phyloP scores from a whole-genome alignment of 768 basidiomycete genomes.

The Udeniomyces megalosporus region DNA sequence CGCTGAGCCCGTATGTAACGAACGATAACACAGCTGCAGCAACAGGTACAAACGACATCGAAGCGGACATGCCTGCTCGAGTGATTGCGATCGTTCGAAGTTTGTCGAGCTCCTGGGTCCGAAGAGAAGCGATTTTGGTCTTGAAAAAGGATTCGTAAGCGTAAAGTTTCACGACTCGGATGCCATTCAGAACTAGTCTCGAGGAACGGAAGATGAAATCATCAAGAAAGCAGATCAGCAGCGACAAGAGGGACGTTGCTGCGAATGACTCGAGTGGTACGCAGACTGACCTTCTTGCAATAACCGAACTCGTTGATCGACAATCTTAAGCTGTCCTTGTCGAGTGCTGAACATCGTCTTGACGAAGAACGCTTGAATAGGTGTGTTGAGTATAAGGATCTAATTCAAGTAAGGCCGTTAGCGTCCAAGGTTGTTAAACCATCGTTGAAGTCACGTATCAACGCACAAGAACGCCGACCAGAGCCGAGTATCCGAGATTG shows the following conservation, averaged over 20 bases:
- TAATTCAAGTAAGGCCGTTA: not conserved
- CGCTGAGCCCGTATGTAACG: conserved; percentile 48
- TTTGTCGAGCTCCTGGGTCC: conserved; percentile 22
- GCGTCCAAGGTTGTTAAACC: not conserved
- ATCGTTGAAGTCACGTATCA: not conserved
- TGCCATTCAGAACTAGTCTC: conserved; percentile 41
- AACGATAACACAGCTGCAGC: conserved; percentile 39
- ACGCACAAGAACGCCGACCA: conserved; percentile 45
- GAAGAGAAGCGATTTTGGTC: conserved; percentile 18
- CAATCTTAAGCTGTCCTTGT: conserved; percentile 37
- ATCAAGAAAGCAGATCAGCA: not conserved
- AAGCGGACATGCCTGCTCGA: conserved; percentile 21
- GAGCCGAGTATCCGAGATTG: conserved; percentile 53
- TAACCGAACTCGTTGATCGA: conserved; percentile 49
- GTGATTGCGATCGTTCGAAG: conserved; percentile 20
- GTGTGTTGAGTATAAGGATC: conserved; percentile 41
- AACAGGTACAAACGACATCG: conserved; percentile 37
- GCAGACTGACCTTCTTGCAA: conserved; percentile 37
- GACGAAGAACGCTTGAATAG: conserved; percentile 42
- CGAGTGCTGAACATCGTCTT: conserved; percentile 36
- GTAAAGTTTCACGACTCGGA: conserved; percentile 49
- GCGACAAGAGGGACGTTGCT: not conserved
- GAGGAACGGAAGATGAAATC: conserved; percentile 25
- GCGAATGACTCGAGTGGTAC: conserved; percentile 10
- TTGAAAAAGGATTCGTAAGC: conserved; percentile 38